phyloP scores from a whole-genome alignment of 345 rosid species.

The Capsella bursapastoris region DNA sequence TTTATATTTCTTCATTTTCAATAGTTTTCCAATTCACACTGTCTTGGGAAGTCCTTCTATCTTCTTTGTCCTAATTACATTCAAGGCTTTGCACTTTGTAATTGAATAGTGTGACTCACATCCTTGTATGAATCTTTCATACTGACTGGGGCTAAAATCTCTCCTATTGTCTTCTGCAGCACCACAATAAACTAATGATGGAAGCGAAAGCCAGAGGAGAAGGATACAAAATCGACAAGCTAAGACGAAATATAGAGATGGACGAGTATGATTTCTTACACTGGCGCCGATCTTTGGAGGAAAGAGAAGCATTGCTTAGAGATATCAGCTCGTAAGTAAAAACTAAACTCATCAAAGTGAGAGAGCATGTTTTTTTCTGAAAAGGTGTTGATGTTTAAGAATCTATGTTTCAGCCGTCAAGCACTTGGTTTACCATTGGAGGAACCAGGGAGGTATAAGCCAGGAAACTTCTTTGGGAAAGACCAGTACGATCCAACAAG shows the following conservation, averaged over 20 bases:
- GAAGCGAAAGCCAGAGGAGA: constrained; percentile 85
- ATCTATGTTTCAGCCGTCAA: constrained; percentile 61
- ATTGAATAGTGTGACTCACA: constrained; percentile 5
- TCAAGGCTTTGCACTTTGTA: not conserved
- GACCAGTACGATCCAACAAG: constrained; percentile 87
- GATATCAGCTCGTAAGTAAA: constrained; percentile 83
- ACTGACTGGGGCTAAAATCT: constrained; percentile 16
- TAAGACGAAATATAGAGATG: constrained; percentile 86
- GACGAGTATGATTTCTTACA: constrained; percentile 88
- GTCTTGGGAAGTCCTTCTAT: not conserved
- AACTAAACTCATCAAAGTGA: not conserved
- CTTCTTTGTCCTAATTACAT: not conserved
- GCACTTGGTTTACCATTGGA: constrained; percentile 89
- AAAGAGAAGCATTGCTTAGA: constrained; percentile 94
- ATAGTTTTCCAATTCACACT: not conserved
- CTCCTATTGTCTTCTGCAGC: constrained; percentile 46
- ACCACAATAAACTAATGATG: constrained; percentile 66
- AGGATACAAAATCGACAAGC: constrained; percentile 66
- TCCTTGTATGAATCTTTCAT: constrained; percentile 11
- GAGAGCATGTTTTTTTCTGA: not conserved
- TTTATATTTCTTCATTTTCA: not conserved
- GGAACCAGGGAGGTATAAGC: constrained; percentile 91
- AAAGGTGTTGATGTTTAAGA: constrained; percentile 5
- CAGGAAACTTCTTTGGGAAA: constrained; percentile 79
- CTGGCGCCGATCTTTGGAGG: constrained; percentile 90